phyloP scores from a whole-genome alignment of 2,329 filamentous ascomycete genomes.

The Mycosphaerella sp. region DNA sequence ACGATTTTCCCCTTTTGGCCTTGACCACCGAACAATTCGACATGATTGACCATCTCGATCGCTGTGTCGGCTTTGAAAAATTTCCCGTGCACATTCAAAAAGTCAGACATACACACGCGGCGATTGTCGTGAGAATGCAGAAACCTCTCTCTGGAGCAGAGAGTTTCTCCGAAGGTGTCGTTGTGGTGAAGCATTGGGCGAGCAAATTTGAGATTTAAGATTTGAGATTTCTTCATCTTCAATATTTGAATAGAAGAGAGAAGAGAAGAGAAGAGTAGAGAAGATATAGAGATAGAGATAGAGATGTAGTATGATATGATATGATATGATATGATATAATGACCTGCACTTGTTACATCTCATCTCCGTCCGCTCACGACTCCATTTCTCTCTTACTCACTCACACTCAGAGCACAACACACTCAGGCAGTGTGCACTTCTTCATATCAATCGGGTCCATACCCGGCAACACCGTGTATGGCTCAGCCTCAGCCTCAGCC shows the following conservation, averaged over 20 bases:
- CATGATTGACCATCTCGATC: slow-evolving; percentile 73
- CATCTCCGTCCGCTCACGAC: too few species aligned
- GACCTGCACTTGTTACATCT: not conserved
- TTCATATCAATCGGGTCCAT: too few species aligned
- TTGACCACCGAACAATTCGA: slow-evolving; percentile 73
- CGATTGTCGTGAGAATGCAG: slow-evolving; percentile 74
- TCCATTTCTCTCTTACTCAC: too few species aligned
- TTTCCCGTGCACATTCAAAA: slow-evolving; percentile 68
- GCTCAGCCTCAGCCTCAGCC: too few species aligned
- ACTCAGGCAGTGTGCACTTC: too few species aligned
- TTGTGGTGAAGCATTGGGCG: slow-evolving; percentile 77
- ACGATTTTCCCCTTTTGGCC: slow-evolving; percentile 59
- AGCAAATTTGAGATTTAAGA: slow-evolving; percentile 59
- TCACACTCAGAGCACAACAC: too few species aligned
- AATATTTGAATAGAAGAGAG: not conserved
- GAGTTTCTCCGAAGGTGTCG: slow-evolving; percentile 65
- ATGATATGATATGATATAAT: not conserved
- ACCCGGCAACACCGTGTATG: too few species aligned
- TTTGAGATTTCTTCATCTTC: too few species aligned
- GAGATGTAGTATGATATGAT: not conserved
- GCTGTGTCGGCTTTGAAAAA: slow-evolving; percentile 50
- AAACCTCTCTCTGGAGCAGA: slow-evolving; percentile 38
- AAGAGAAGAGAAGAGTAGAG: not conserved
- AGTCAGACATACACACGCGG: slow-evolving; percentile 74
- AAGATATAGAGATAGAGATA: not conserved